Evolutionary conservation across 345 rosid species (phyloP), one percentile per base, ranked within the genome.

Genomic region (Anastatica hierochuntica): DNA sequence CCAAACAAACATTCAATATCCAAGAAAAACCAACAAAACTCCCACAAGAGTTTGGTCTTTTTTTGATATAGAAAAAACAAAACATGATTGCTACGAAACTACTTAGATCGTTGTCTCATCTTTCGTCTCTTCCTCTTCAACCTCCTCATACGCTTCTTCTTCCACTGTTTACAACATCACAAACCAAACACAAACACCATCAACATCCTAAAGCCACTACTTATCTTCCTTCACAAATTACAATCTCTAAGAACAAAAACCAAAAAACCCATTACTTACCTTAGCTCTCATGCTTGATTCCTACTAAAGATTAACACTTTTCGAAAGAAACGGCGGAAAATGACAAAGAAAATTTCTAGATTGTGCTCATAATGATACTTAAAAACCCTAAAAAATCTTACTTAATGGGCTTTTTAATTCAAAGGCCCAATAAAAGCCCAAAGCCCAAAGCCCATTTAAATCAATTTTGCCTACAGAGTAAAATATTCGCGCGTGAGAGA

Each of bases 111-210:
- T 74, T 89, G 97, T 49, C 95, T 83, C 97, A 85, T 89, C 97
- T 89, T 89, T 81, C 95, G 67, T 77, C 94, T 82, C 95, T 89
- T 89, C 88, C 97, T 85, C 97, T 89, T 89, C 79, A 89, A 64
- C 66, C 97, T 89, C 74, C 95, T 89, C 97, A 89, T 89, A 45
- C 95, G 95, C 97, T 85, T 89, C 95, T 89, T 89, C 97, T 89
- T 89, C 95, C 97, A 89, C 97, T 89, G 74, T 17, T 20, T 31
- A 33, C 56, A 46, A 29, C 2, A 2, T 8, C 5, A 29, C 2
- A 29, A 29, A 29, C 33, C 2, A 40, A 26, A 44, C n/a, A 41
- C 0, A 23, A 9, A 49, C 8, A 14, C n/a, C n/a, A 17, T 56
- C 3, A 56, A 49, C 2, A 48, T 23, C n/a, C 8, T 38, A 24